These are phyloP conservation scores for Proliferodiscus dingleyae DNA, from an alignment of 2,329 filamentous ascomycete species.

Conservation along the genomic window DNA sequence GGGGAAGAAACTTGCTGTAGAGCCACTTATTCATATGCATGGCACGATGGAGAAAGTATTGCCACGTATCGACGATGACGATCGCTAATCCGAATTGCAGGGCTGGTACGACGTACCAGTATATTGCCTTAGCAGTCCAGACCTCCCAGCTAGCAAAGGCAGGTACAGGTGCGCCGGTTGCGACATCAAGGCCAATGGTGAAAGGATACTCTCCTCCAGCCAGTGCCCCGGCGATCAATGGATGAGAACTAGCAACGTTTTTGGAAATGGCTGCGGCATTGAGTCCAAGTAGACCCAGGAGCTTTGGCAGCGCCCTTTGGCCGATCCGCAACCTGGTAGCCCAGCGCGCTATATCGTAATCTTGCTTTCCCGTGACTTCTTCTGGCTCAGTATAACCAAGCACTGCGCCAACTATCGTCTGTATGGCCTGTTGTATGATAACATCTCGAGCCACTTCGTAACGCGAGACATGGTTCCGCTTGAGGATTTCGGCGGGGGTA, in stretches of 20 bases:
- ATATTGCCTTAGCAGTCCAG: constrained; percentile 66
- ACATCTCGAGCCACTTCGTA: constrained; percentile 88
- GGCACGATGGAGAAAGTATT: constrained; percentile 91
- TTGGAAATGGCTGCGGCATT: constrained; percentile 72
- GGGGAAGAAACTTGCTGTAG: constrained; percentile 64
- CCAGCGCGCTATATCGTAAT: constrained; percentile 87
- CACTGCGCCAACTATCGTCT: constrained; percentile 65
- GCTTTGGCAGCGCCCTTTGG: constrained; percentile 69
- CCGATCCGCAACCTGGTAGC: constrained; percentile 74
- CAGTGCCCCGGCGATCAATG: constrained; percentile 69
- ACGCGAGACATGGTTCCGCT: constrained; percentile 84
- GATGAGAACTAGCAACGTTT: constrained; percentile 66
- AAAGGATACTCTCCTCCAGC: constrained; percentile 79
- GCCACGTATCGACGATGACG: constrained; percentile 86
- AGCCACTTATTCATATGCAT: constrained; percentile 99
- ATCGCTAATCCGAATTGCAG: constrained; percentile 74
- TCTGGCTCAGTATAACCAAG: constrained; percentile 68
- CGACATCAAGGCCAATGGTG: constrained; percentile 51
- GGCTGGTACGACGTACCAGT: constrained; percentile 70
- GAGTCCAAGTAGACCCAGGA: constrained; percentile 69
- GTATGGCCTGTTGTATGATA: constrained; percentile 84
- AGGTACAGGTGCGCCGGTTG: constrained; percentile 51
- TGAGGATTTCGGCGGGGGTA: constrained; percentile 83
- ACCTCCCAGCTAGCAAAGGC: constrained; percentile 84
- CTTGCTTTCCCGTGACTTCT: constrained; percentile 70